Evolutionary conservation across 257 asterid species (phyloP).

Genomic region (Nicotiana benthamiana): DNA sequence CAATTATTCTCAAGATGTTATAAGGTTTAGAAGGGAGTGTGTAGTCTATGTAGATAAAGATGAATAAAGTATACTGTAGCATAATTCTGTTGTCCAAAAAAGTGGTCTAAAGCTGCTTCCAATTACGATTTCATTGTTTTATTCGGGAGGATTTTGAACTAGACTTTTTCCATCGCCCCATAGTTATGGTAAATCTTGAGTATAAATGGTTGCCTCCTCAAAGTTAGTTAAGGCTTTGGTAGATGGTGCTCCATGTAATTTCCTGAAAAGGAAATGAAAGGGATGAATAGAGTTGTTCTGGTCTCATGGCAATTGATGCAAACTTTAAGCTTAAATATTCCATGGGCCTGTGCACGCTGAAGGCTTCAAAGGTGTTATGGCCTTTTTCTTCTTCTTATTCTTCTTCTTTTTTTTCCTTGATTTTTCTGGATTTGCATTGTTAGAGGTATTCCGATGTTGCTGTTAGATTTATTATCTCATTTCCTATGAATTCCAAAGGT

Average conservation of each 20-base stretch:
- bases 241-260: conserved; percentile 3
- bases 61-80: not conserved
- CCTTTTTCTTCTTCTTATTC: too few species aligned
- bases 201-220: not conserved
- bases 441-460: not conserved
- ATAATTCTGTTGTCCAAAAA: not conserved
- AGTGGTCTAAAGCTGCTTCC: not conserved
- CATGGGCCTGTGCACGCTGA: not conserved
- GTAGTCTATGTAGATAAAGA: not conserved
- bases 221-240: not conserved
- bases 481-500: not conserved
- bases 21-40: not conserved
- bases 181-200: not conserved
- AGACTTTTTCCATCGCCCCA: not conserved
- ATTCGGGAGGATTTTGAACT: too few species aligned
- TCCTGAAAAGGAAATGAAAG: not conserved
- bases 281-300: not conserved
- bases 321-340: not conserved
- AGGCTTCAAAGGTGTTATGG: not conserved
- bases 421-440: not conserved
- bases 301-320: not conserved
- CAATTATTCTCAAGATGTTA: too few species aligned
- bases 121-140: not conserved
- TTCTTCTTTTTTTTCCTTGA: not conserved
- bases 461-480: not conserved